A percentile compares a stretch with the other conserved stretches of the same genome.
Conservation (phyloP, 1,284 basidiomycete species). For the Ustilago curta region DNA sequence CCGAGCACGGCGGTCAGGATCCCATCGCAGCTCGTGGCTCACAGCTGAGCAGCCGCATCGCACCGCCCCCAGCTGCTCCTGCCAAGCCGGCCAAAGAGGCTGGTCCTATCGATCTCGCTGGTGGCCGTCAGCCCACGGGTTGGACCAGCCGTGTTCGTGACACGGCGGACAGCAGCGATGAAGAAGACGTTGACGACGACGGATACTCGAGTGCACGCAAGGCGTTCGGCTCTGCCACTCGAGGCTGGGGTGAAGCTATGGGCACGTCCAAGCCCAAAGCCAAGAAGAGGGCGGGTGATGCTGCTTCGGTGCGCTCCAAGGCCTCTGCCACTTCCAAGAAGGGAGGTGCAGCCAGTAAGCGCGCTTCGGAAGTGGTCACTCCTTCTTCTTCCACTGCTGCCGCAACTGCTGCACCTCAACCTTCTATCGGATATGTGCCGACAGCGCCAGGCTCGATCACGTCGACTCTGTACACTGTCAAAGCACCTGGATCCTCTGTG, state of each 20-base stretch:
- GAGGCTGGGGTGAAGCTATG: constrained; percentile 58
- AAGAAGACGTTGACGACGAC: constrained; percentile 56
- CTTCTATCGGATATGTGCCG: constrained; percentile 31
- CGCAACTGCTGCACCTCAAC: constrained; percentile 16
- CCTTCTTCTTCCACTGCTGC: neutral
- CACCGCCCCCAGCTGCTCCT: constrained; percentile 53
- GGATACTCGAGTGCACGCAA: constrained; percentile 60
- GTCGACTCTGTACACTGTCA: constrained; percentile 36
- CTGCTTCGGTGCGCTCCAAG: constrained; percentile 41
- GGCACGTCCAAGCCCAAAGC: constrained; percentile 47
- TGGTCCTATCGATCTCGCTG: constrained; percentile 45
- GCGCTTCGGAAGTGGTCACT: constrained; percentile 1
- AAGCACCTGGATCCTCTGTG: constrained; percentile 40
- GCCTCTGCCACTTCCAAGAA: constrained; percentile 29
- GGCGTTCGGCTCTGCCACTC: constrained; percentile 61
- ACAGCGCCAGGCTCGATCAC: constrained; percentile 42
- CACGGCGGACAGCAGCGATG: constrained; percentile 53
- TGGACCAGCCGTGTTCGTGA: constrained; percentile 64
- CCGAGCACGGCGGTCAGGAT: constrained; percentile 45
- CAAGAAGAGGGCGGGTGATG: constrained; percentile 33
- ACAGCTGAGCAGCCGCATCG: constrained; percentile 51
- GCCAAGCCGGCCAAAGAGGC: constrained; percentile 40
- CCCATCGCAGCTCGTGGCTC: constrained; percentile 37
- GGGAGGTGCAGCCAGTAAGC: constrained; percentile 18
- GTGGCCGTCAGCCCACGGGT: constrained; percentile 40